These are phyloP conservation scores for Ramichloridium luteum DNA, from an alignment of 2,329 filamentous ascomycete genomes.

Conservation along the genomic window DNA sequence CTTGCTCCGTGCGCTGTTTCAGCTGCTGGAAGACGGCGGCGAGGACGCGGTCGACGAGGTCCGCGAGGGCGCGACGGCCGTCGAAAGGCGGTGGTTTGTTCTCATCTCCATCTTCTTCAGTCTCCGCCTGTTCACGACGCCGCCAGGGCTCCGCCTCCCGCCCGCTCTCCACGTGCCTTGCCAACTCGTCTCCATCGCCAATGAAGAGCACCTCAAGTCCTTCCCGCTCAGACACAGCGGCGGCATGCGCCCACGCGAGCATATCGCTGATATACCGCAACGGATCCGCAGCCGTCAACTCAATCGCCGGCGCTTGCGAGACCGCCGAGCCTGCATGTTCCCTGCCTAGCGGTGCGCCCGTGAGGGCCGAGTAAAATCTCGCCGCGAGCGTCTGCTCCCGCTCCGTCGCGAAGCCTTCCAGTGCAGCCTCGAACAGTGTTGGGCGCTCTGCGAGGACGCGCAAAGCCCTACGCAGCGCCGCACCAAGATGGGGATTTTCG, in stretches of 20 bases:
- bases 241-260: slow-evolving; percentile 93
- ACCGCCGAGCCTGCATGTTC: neutral
- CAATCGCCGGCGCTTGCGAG: slow-evolving; percentile 59
- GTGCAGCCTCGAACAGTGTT: slow-evolving; percentile 79
- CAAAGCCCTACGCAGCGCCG: slow-evolving; percentile 69
- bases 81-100: slow-evolving; percentile 52
- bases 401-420: slow-evolving; percentile 86
- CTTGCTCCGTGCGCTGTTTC: slow-evolving; percentile 80
- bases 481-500: slow-evolving; percentile 85
- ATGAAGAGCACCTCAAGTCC: slow-evolving; percentile 86
- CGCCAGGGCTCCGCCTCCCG: slow-evolving; percentile 72
- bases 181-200: slow-evolving; percentile 78
- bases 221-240: slow-evolving; percentile 85
- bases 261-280: slow-evolving; percentile 91
- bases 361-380: slow-evolving; percentile 77
- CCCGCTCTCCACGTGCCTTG: slow-evolving; percentile 66
- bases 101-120: slow-evolving; percentile 41
- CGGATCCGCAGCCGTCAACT: slow-evolving; percentile 83
- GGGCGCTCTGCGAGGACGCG: slow-evolving; percentile 82
- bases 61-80: slow-evolving; percentile 65
- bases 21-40: slow-evolving; percentile 70
- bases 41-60: slow-evolving; percentile 77
- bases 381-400: slow-evolving; percentile 78
- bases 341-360: slow-evolving; percentile 58
- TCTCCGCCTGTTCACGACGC: slow-evolving; percentile 34